phyloP scores from a whole-genome alignment of 2,329 filamentous ascomycete genomes.

The Pleochaeta shiraiana region DNA sequence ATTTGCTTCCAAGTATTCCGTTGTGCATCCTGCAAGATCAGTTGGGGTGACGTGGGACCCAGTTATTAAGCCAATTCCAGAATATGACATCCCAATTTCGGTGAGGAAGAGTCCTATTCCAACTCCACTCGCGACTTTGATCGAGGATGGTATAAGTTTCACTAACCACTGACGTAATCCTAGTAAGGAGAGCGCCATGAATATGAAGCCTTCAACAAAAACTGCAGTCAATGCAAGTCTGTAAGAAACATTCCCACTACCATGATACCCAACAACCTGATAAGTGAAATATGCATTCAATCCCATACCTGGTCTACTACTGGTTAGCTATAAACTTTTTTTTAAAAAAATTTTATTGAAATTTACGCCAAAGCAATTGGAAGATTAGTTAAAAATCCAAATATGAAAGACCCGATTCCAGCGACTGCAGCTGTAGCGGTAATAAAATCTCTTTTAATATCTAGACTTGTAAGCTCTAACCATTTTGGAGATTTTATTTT shows the following conservation, averaged over 20 bases:
- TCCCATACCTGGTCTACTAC: slow-evolving; percentile 38
- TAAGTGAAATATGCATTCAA: slow-evolving; percentile 47
- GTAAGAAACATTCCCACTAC: slow-evolving; percentile 33
- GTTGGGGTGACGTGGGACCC: slow-evolving; percentile 48
- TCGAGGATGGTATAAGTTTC: slow-evolving; percentile 38
- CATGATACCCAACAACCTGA: slow-evolving; percentile 40
- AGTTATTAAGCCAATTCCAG: slow-evolving; percentile 64
- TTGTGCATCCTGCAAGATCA: slow-evolving; percentile 51
- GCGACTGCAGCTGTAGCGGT: slow-evolving; percentile 67
- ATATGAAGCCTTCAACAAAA: slow-evolving; percentile 42
- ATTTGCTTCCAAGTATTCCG: slow-evolving; percentile 26
- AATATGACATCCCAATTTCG: slow-evolving; percentile 48
- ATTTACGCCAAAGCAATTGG: slow-evolving; percentile 52
- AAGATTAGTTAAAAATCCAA: slow-evolving; percentile 64
- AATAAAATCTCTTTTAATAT: slow-evolving; percentile 53
- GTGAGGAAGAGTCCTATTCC: slow-evolving; percentile 43
- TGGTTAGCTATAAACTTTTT: slow-evolving; percentile 5
- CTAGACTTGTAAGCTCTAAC: slow-evolving; percentile 17
- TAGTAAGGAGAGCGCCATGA: slow-evolving; percentile 39
- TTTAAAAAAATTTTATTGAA: slow-evolving; percentile 7
- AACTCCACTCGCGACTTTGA: slow-evolving; percentile 43
- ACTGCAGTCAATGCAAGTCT: slow-evolving; percentile 38
- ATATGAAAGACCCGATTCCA: slow-evolving; percentile 51
- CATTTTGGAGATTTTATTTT: neutral
- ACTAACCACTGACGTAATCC: slow-evolving; percentile 55